phyloP scores from a whole-genome alignment of 768 basidiomycete species.

The Calocybe gangraenosa region DNA sequence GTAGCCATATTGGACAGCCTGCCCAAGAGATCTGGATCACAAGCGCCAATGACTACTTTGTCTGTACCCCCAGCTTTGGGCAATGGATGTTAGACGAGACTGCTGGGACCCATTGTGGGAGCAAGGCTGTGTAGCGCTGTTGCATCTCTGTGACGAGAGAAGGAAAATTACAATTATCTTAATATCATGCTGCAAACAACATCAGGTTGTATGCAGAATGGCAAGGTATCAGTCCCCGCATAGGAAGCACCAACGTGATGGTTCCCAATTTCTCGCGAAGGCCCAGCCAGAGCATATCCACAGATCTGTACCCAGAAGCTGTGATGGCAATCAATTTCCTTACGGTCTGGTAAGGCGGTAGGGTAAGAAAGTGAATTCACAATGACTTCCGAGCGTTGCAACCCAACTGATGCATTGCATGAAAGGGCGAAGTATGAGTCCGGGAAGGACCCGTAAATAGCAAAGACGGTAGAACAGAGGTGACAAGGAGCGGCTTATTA shows the following conservation, averaged over 20 bases:
- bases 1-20: slow-evolving; percentile 63
- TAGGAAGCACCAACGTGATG: slow-evolving; percentile 69
- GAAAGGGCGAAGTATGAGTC: slow-evolving; percentile 31
- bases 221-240: slow-evolving; percentile 53
- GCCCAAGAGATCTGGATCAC: slow-evolving; percentile 66
- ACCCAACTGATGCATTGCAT: slow-evolving; percentile 43
- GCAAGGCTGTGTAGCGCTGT: slow-evolving; percentile 63
- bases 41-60: slow-evolving; percentile 50
- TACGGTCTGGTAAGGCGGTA: too few species aligned
- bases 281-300: slow-evolving; percentile 73
- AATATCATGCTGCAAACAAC: slow-evolving; percentile 80
- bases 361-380: slow-evolving; percentile 48
- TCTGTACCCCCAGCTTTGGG: slow-evolving; percentile 62
- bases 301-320: slow-evolving; percentile 60
- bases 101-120: slow-evolving; percentile 48
- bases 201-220: slow-evolving; percentile 53
- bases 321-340: slow-evolving; percentile 55
- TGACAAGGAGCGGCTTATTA: slow-evolving; percentile 65
- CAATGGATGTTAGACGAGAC: slow-evolving; percentile 47
- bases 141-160: slow-evolving; percentile 65
- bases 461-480: slow-evolving; percentile 61
- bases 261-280: slow-evolving; percentile 62
- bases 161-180: slow-evolving; percentile 58
- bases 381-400: slow-evolving; percentile 37
- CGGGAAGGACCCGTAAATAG: slow-evolving; percentile 35